phyloP scores from a whole-genome alignment of 371 early-diverging fungal species.

The Zychaea mexicana region DNA sequence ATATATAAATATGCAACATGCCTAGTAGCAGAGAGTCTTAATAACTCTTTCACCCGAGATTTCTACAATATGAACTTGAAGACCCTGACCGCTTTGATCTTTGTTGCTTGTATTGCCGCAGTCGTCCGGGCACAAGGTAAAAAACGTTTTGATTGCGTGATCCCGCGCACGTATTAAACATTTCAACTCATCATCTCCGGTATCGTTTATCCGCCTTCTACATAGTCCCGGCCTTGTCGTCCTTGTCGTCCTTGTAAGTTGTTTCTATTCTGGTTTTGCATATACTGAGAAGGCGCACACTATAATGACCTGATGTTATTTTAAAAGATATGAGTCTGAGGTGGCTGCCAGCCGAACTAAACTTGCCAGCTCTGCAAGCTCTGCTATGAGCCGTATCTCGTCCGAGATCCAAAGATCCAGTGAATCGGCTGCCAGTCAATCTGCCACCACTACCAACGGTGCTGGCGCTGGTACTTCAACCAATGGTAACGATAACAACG shows the following conservation, averaged over 20 bases:
- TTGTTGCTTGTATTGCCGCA: slow-evolving; percentile 17
- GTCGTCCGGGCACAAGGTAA: slow-evolving; percentile 17
- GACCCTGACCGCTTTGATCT: slow-evolving; percentile 10
- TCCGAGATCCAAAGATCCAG: slow-evolving; percentile 8
- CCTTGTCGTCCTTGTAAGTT: slow-evolving; percentile 9
- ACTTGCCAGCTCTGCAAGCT: slow-evolving; percentile 17
- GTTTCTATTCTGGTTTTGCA: not conserved
- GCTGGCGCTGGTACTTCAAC: slow-evolving; percentile 9
- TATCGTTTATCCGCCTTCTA: too few species aligned
- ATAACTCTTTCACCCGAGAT: too few species aligned
- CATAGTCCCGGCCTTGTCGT: slow-evolving; percentile 22
- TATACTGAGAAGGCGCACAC: not conserved
- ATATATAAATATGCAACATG: too few species aligned
- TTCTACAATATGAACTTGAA: slow-evolving; percentile 24
- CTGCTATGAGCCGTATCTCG: slow-evolving; percentile 31
- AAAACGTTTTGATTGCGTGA: not conserved
- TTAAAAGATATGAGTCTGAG: not conserved
- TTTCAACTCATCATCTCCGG: not conserved
- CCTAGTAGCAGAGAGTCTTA: too few species aligned
- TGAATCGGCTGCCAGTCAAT: not conserved
- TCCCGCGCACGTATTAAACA: not conserved
- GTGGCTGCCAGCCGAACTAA: not conserved
- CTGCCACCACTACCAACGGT: not conserved
- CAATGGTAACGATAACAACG: not conserved
- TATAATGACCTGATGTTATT: not conserved